A percentile compares a stretch with the other conserved stretches of the same genome.
Conservation (phyloP, 768 basidiomycete species). For the Phylloporus sp. region DNA sequence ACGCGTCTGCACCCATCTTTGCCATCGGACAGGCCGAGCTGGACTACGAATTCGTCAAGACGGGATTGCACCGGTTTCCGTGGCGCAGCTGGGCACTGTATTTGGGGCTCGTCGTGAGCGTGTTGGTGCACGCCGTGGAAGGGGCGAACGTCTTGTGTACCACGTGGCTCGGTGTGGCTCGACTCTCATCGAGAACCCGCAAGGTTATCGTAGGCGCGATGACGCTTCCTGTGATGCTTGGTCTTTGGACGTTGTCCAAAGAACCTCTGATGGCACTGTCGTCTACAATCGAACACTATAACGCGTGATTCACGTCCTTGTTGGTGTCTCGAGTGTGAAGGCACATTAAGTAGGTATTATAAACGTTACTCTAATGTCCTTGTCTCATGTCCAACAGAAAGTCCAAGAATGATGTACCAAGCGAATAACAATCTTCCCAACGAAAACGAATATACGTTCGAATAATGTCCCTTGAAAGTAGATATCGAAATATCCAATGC, state of each 20-base stretch:
- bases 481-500: not conserved
- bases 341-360: not conserved
- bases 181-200: slow-evolving; percentile 18
- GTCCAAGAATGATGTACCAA: not conserved
- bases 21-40: slow-evolving; percentile 70
- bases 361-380: not conserved
- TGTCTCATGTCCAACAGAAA: not conserved
- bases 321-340: slow-evolving; percentile 45
- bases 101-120: slow-evolving; percentile 52
- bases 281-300: slow-evolving; percentile 48
- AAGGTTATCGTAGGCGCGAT: slow-evolving; percentile 33
- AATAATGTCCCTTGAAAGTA: not conserved
- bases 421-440: not conserved
- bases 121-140: slow-evolving; percentile 58
- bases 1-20: slow-evolving; percentile 35
- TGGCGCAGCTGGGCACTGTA: slow-evolving; percentile 61
- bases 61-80: slow-evolving; percentile 61
- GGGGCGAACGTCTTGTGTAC: slow-evolving; percentile 54
- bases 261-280: slow-evolving; percentile 59
- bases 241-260: slow-evolving; percentile 47
- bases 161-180: slow-evolving; percentile 33
- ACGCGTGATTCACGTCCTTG: slow-evolving; percentile 44
- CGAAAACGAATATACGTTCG: not conserved
- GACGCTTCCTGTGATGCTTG: slow-evolving; percentile 51
- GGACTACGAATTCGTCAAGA: slow-evolving; percentile 81